phyloP scores from a whole-genome alignment of 352 stramenopile genomes.

The Pythium dissimile region DNA sequence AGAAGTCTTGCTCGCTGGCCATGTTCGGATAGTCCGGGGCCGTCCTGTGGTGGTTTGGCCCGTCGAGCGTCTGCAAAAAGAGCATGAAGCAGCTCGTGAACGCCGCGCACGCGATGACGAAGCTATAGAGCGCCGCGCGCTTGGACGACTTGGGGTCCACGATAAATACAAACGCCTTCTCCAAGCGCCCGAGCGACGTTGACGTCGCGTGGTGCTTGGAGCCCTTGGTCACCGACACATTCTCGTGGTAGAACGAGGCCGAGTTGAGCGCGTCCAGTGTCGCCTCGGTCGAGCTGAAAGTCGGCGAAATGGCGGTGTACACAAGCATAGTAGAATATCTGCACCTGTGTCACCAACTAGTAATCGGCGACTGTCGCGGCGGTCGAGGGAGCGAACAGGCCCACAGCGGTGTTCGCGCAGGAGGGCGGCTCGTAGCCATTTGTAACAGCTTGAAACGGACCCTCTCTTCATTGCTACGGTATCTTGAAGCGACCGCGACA shows the following conservation, averaged over 20 bases:
- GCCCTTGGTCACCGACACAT: constrained; percentile 25
- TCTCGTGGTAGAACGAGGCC: constrained; percentile 49
- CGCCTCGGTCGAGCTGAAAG: constrained; percentile 50
- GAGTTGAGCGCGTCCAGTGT: constrained; percentile 52
- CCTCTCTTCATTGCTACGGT: too few species aligned
- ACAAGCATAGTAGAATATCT: constrained; percentile 58
- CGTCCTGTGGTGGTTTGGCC: constrained; percentile 61
- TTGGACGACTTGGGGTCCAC: constrained; percentile 67
- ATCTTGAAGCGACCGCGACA: too few species aligned
- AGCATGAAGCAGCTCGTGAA: constrained; percentile 74
- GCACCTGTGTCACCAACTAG: too few species aligned
- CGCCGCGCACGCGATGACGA: constrained; percentile 62
- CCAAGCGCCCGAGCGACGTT: constrained; percentile 53
- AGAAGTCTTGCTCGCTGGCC: constrained; percentile 45
- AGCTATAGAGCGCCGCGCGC: constrained; percentile 62
- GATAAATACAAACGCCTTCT: constrained; percentile 67
- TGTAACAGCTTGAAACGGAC: too few species aligned
- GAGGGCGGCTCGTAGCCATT: too few species aligned
- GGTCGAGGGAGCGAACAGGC: background rate
- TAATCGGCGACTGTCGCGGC: background rate
- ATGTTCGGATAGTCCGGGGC: constrained; percentile 61
- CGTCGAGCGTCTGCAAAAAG: constrained; percentile 72
- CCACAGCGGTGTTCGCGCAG: too few species aligned
- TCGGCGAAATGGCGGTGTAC: constrained; percentile 58
- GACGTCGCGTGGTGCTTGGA: constrained; percentile 30